These are phyloP conservation scores for Erodium moschatum DNA, from an alignment of 441 rosid genomes.

Conservation along the genomic window DNA sequence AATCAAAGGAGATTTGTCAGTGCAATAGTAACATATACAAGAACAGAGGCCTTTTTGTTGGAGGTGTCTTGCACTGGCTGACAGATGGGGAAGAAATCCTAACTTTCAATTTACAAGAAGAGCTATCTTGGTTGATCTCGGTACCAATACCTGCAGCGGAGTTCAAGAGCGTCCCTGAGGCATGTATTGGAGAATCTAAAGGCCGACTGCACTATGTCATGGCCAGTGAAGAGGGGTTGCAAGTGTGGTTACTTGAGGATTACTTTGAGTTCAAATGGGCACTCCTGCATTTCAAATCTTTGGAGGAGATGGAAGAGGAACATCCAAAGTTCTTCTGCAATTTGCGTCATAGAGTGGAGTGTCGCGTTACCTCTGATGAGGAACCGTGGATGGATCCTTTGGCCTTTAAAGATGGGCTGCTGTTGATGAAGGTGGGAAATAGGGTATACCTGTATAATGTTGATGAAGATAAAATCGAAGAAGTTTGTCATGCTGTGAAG, in stretches of 20 bases:
- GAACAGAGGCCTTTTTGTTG: conserved; percentile 29
- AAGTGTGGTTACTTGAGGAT: conserved; percentile 36
- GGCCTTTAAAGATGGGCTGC: conserved; percentile 31
- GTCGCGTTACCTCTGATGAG: neutral
- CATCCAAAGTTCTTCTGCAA: conserved; percentile 20
- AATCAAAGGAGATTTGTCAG: conserved; percentile 29
- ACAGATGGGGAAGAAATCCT: conserved; percentile 31
- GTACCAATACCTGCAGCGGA: conserved; percentile 26
- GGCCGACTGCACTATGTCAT: conserved; percentile 24
- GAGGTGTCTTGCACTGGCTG: conserved; percentile 36
- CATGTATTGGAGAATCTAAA: conserved; percentile 34
- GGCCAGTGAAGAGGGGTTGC: conserved; percentile 30
- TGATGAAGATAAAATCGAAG: conserved; percentile 19
- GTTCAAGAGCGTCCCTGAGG: conserved; percentile 22
- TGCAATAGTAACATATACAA: conserved; percentile 21
- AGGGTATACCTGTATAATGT: conserved; percentile 23
- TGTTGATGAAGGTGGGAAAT: conserved; percentile 24
- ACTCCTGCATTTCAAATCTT: conserved; percentile 21
- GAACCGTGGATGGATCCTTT: conserved; percentile 31
- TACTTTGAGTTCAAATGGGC: conserved; percentile 34
- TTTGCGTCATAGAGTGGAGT: conserved; percentile 16
- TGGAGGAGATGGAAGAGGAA: conserved; percentile 28
- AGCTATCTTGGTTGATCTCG: conserved; percentile 28
- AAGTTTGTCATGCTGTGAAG: conserved; percentile 16
- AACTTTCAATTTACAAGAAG: conserved; percentile 25